These are phyloP conservation scores for Papiliotrema fonsecae DNA, from an alignment of 1,284 basidiomycete genomes.

Conservation along the genomic window DNA sequence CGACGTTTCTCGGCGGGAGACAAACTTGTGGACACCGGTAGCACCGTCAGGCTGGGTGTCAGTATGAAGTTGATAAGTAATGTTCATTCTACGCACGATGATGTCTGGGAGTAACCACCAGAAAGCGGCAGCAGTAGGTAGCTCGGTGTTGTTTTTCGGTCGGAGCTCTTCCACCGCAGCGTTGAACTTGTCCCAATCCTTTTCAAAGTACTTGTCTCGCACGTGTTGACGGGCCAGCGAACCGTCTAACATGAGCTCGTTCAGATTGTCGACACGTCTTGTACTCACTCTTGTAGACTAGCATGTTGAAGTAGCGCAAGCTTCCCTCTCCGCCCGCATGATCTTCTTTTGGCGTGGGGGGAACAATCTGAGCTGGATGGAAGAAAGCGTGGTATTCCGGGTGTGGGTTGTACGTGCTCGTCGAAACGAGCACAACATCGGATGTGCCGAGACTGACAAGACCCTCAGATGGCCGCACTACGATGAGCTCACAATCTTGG, in stretches of 20 bases:
- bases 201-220: constrained; percentile 61
- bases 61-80: not conserved
- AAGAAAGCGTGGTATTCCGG: constrained; percentile 52
- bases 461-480: constrained; percentile 65
- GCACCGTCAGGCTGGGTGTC: constrained; percentile 30
- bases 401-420: constrained; percentile 45
- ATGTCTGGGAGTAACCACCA: constrained; percentile 52
- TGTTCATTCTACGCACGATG: constrained; percentile 49
- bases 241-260: constrained; percentile 59
- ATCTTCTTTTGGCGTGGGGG: constrained; percentile 17
- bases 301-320: constrained; percentile 49
- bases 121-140: constrained; percentile 53
- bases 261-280: constrained; percentile 52
- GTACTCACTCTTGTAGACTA: constrained; percentile 50
- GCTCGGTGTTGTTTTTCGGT: constrained; percentile 19
- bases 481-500: constrained; percentile 13
- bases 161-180: constrained; percentile 52
- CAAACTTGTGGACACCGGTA: constrained; percentile 36
- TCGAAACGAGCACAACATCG: constrained; percentile 78
- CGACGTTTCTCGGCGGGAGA: constrained; percentile 15
- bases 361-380: constrained; percentile 48
- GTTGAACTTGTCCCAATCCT: constrained; percentile 70
- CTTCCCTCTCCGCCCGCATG: constrained; percentile 15
- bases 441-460: constrained; percentile 87
- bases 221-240: constrained; percentile 75